Evolutionary conservation across 257 asterid genomes (phyloP), one percentile per base, ranked within the genome.

Genomic region (Gentiana dahurica): DNA sequence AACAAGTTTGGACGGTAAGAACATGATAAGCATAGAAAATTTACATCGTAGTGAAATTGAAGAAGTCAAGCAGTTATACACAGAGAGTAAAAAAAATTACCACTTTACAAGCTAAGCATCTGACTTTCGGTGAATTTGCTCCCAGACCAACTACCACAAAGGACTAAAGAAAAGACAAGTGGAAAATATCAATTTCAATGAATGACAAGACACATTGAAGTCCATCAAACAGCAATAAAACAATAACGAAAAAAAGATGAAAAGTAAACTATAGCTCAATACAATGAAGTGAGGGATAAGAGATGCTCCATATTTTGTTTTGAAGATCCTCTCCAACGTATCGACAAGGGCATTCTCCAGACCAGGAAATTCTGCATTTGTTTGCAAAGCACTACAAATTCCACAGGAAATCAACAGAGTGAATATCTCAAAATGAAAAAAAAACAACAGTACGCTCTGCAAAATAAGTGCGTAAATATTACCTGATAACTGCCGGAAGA

Each of bases 271-370:
- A 34, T 33, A 10, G 47, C 35, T 49, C 47, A 37, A 46, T 75
- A 87, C 97, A 97, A 92, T 85, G 74, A 58, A 88, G 55, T 85
- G 97, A 24, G 98, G 97, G 59, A 92, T 78, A 63, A 85, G 95
- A 32, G 97, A 85, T 45, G 95, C 87, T 41, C 98, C 98, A 70
- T 87, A 77, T 55, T 82, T 83, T 33, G 94, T 88, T 65, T 74
- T 75, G 85, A 92, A 92, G 55, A 88, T 62, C 89, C 84, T 79
- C 55, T 77, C 97, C 74, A 92, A 68, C 56, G 90, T 75, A 65
- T 78, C 85, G 52, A 81, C 87, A 79, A 88, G 59, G 8, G 84
- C 89, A 65, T 63, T 75, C 74, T 85, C 97, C 62, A 92, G 72
- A 6, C 94, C 91, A 38, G 95, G 95, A 68, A 75, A 78, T 58